Evolutionary conservation across 257 asterid genomes (phyloP).

Genomic region (Penstemon davidsonii): DNA sequence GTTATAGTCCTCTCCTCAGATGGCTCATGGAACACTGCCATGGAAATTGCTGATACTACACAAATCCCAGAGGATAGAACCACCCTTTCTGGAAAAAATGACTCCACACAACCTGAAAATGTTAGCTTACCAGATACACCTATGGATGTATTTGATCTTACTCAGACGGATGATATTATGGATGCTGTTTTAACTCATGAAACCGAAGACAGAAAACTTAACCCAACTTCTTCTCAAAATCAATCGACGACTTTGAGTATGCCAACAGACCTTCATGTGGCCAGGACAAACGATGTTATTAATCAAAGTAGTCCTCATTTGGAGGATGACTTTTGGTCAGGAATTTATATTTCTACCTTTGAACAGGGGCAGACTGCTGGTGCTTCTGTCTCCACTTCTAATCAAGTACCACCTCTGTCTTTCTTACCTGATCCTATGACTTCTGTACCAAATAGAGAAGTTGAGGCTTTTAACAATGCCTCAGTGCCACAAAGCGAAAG

Average conservation of each 20-base stretch:
- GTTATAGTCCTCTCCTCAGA: slow-evolving; percentile 49
- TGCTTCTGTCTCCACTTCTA: slow-evolving; percentile 26
- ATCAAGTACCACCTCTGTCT: slow-evolving; percentile 26
- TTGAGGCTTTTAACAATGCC: slow-evolving; percentile 31
- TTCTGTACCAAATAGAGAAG: slow-evolving; percentile 25
- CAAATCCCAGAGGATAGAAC: slow-evolving; percentile 30
- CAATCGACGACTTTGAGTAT: slow-evolving; percentile 24
- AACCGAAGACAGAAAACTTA: slow-evolving; percentile 43
- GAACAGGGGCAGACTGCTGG: slow-evolving; percentile 32
- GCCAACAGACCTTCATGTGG: slow-evolving; percentile 13
- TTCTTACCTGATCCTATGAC: slow-evolving; percentile 28
- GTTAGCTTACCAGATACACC: slow-evolving; percentile 28
- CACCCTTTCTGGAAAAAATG: slow-evolving; percentile 31
- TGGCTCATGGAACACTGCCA: slow-evolving; percentile 59
- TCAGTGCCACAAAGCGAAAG: slow-evolving; percentile 27
- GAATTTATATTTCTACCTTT: slow-evolving; percentile 43
- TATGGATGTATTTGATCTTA: slow-evolving; percentile 47
- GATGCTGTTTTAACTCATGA: slow-evolving; percentile 24
- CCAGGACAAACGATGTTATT: slow-evolving; percentile 20
- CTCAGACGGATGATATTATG: slow-evolving; percentile 41
- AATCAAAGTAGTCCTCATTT: slow-evolving; percentile 26
- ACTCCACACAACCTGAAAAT: slow-evolving; percentile 28
- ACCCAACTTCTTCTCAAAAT: slow-evolving; percentile 20
- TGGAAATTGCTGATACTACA: slow-evolving; percentile 38
- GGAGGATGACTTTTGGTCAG: slow-evolving; percentile 49